A percentile compares a stretch with the other conserved stretches of the same genome.
These are phyloP conservation scores for Pisolithus orientalis DNA, from an alignment of 768 basidiomycete species.

Conservation along the genomic window DNA sequence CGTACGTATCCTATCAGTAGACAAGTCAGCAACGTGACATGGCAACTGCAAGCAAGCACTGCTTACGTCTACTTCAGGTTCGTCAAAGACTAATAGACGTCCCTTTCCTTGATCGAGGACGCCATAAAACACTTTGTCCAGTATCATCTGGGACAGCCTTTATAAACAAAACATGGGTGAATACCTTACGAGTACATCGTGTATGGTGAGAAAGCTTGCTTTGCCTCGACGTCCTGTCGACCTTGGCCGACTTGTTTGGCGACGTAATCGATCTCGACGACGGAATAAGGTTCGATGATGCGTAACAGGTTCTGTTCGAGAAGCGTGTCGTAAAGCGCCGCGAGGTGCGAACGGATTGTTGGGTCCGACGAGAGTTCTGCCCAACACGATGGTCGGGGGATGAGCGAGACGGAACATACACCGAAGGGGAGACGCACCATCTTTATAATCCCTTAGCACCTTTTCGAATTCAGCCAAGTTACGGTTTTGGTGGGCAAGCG, in stretches of 20 bases:
- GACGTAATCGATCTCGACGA: conserved; percentile 87
- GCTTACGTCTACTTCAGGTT: no score
- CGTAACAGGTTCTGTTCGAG: conserved; percentile 93
- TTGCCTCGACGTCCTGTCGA: conserved; percentile 82
- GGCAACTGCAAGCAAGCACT: no score
- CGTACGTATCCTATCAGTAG: conserved; percentile 67
- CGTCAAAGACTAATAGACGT: no score
- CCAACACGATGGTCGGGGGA: background rate
- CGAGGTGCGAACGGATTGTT: conserved; percentile 91
- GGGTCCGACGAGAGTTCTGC: conserved; percentile 92
- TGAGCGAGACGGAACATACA: conserved; percentile 40
- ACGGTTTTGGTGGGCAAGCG: conserved; percentile 87
- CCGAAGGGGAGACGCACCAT: conserved; percentile 42
- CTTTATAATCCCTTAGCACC: conserved; percentile 76
- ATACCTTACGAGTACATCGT: no score
- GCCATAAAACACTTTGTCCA: no score
- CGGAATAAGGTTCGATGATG: conserved; percentile 93
- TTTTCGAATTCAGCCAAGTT: conserved; percentile 87
- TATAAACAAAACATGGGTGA: no score
- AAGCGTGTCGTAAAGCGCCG: conserved; percentile 91
- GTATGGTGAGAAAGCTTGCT: conserved; percentile 42
- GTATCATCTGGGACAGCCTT: no score
- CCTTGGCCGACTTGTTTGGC: conserved; percentile 85
- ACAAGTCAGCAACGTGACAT: background rate
- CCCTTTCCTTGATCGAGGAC: no score